Conservation (phyloP, 352 stramenopile genomes). For the Globisporangium nunn region DNA sequence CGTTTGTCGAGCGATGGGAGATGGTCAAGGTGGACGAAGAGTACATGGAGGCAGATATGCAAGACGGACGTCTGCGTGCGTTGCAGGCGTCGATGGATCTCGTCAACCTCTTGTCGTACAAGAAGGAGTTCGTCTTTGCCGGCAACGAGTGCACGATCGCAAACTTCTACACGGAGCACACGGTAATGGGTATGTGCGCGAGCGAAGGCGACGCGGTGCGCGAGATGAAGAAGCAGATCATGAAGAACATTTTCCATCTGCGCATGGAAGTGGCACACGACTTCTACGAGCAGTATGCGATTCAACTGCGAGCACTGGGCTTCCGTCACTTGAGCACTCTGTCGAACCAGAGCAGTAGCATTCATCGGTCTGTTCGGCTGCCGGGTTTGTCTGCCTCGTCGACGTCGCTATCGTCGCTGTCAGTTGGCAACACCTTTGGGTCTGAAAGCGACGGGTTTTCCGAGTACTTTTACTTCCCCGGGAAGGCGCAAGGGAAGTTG, state of each 20-base stretch:
- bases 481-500: constrained; percentile 18
- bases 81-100: constrained; percentile 78
- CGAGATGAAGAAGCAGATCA: constrained; percentile 68
- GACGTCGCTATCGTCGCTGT: constrained; percentile 16
- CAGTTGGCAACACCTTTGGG: constrained; percentile 22
- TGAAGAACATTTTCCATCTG: constrained; percentile 58
- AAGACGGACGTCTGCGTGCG: constrained; percentile 34
- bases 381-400: neutral
- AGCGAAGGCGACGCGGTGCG: constrained; percentile 48
- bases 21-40: constrained; percentile 46
- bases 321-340: constrained; percentile 54
- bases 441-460: constrained; percentile 44
- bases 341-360: constrained; percentile 13
- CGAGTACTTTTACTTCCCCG: constrained; percentile 60
- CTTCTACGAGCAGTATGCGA: constrained; percentile 64
- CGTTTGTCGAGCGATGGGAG: constrained; percentile 74
- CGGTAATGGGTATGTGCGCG: constrained; percentile 59
- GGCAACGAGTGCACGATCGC: constrained; percentile 61
- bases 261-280: constrained; percentile 60
- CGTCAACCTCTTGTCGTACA: constrained; percentile 81
- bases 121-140: constrained; percentile 79
- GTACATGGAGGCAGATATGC: constrained; percentile 31
- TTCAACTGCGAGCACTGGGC: constrained; percentile 52
- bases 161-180: constrained; percentile 75
- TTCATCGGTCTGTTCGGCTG: neutral